These are phyloP conservation scores for Mycena chlorophos DNA, from an alignment of 768 basidiomycete species.

Conservation along the genomic window DNA sequence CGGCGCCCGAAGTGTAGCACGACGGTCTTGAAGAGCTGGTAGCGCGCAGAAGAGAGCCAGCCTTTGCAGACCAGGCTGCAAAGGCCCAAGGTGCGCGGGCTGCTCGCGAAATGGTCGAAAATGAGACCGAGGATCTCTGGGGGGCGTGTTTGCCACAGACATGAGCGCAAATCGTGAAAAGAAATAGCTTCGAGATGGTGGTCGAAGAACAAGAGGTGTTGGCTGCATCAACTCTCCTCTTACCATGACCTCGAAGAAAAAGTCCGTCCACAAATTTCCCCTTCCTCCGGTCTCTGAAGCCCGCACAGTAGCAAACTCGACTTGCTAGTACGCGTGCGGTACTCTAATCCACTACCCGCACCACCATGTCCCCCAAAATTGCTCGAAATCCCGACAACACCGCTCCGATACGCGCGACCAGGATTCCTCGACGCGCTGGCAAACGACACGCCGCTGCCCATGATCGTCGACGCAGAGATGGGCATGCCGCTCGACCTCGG, in stretches of 20 bases:
- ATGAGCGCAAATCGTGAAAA: not conserved
- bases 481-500: conserved; percentile 95
- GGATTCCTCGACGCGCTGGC: conserved; percentile 83
- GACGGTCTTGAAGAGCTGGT: conserved; percentile 15
- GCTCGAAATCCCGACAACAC: conserved; percentile 87
- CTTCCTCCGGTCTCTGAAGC: conserved; percentile 1
- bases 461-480: conserved; percentile 95
- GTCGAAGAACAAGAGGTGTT: not conserved
- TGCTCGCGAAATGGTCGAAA: conserved; percentile 6
- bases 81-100: not conserved
- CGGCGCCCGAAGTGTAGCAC: conserved; percentile 6
- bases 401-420: conserved; percentile 82
- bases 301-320: conserved; percentile 69
- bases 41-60: conserved; percentile 14
- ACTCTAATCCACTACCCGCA: conserved; percentile 89
- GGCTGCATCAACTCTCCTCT: conserved; percentile 22
- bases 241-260: conserved; percentile 59
- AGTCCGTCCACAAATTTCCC: conserved; percentile 31
- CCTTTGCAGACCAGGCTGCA: conserved; percentile 25
- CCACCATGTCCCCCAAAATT: conserved; percentile 98
- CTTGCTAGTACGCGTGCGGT: conserved; percentile 89
- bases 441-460: conserved; percentile 80
- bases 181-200: not conserved
- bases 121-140: conserved; percentile 12
- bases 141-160: not conserved